A percentile compares a stretch with the other conserved stretches of the same genome.
Evolutionary conservation across 768 basidiomycete species (phyloP).

Genomic region (Rhizopogon rudus): DNA sequence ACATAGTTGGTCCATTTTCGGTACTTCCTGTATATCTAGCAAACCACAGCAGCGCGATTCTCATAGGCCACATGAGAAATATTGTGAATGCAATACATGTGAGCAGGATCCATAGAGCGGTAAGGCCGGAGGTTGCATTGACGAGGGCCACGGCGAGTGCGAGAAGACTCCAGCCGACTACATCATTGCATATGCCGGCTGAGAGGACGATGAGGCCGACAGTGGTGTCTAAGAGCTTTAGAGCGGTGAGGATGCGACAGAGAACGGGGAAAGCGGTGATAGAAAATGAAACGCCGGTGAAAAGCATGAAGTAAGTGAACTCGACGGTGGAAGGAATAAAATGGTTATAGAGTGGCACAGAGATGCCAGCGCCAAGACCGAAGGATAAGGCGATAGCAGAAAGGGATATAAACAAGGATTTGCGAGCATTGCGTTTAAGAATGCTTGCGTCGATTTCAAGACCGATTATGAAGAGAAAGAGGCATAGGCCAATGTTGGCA

Average conservation of each 20-base stretch:
- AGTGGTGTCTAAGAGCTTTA: conserved; percentile 86
- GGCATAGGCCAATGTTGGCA: conserved; percentile 83
- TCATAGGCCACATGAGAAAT: conserved; percentile 67
- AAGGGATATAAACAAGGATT: conserved; percentile 63
- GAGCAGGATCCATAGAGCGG: conserved; percentile 83
- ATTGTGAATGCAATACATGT: conserved; percentile 77
- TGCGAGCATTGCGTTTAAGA: conserved; percentile 69
- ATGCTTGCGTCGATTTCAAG: conserved; percentile 82
- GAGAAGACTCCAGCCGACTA: conserved; percentile 85
- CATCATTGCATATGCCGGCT: conserved; percentile 88
- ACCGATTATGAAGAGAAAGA: conserved; percentile 92
- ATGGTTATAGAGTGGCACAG: conserved; percentile 67
- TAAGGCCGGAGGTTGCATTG: conserved; percentile 78
- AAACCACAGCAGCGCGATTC: conserved; percentile 59
- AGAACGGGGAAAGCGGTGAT: conserved; percentile 88
- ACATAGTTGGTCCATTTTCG: conserved; percentile 77
- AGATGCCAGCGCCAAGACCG: conserved; percentile 72
- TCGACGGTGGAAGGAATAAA: conserved; percentile 60
- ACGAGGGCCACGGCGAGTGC: conserved; percentile 91
- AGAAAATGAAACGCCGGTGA: conserved; percentile 86
- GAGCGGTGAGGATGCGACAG: conserved; percentile 84
- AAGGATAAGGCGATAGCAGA: conserved; percentile 88
- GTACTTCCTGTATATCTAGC: conserved; percentile 75
- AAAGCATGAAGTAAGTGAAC: conserved; percentile 90
- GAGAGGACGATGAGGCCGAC: conserved; percentile 92